Evolutionary conservation across 1,284 basidiomycete genomes (phyloP), one percentile per base, ranked within the genome.

Genomic region (Wolfiporia cocos): DNA sequence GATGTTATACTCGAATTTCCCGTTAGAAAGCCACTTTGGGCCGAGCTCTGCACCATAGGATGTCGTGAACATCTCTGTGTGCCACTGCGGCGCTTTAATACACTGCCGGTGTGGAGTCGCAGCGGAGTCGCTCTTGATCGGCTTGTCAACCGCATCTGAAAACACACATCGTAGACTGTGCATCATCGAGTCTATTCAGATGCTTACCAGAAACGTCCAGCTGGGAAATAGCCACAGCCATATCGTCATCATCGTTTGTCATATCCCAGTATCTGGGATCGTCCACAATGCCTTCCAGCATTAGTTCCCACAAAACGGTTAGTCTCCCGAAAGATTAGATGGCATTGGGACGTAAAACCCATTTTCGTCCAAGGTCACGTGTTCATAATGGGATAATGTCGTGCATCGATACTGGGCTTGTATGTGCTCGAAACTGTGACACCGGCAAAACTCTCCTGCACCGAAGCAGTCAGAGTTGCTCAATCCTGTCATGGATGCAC

Each of bases 391-490:
- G n/a, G n/a, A 59, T 77, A 91, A 42, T 75, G 68, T 19, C 57
- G 64, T 4, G 75, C 54, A 4, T 70, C 53, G 31, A 88, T 44
- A 5, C 62, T 65, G 5, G 85, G 84, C 54, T 73, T 81, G 56
- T 81, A 79, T 0, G 64, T 62, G 21, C 68, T 58, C 9, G 67
- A 63, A 9, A 79, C 64, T 1, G 71, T 66, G 4, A 82, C 56
- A 7, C 86, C 86, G 29, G 85, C 87, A 30, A 76, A 68, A 21
- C 65, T 71, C 63, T 89, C 86, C 86, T 90, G 42, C 12, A 21
- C 19, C 23, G 7, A 28, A 28, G 14, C 26, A 28, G 7, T 28
- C 26, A 19, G 4, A 33, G 5, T 12, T 9, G 21, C 19, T n/a
- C 36, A 22, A 11, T n/a, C n/a, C n/a, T n/a, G n/a, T n/a, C 20